Conservation (phyloP, 2,329 filamentous ascomycete species). For the Fusarium compactum region DNA sequence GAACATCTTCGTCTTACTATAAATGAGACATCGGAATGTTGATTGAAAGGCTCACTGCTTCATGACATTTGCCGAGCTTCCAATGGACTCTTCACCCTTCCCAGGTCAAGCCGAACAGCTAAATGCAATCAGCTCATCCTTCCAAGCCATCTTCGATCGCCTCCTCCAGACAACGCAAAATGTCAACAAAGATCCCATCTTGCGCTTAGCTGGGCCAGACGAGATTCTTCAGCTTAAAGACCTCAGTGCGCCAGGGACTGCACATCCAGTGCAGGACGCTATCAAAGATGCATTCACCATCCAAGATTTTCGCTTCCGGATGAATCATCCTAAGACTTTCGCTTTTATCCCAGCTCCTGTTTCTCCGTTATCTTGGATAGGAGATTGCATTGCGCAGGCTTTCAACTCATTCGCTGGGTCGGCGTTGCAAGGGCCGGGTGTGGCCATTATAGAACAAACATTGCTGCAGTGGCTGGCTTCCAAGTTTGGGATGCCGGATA, state of each 20-base stretch:
- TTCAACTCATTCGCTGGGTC: slow-evolving; percentile 23
- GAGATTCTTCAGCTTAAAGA: neutral
- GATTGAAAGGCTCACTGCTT: fast-evolving
- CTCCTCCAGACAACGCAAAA: slow-evolving; percentile 2
- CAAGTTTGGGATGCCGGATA: slow-evolving; percentile 15
- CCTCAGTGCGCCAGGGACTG: slow-evolving; percentile 4
- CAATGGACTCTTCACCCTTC: neutral
- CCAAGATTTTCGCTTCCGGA: slow-evolving; percentile 14
- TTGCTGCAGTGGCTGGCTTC: slow-evolving; percentile 12
- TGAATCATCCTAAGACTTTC: slow-evolving; percentile 17
- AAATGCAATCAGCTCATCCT: neutral
- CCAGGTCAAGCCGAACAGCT: slow-evolving; percentile 5
- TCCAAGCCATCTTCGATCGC: slow-evolving; percentile 12
- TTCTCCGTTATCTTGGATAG: slow-evolving; percentile 12
- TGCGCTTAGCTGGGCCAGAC: neutral
- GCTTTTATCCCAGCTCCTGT: slow-evolving; percentile 13
- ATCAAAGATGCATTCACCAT: slow-evolving; percentile 20
- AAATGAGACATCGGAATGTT: neutral
- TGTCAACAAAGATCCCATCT: neutral
- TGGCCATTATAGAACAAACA: slow-evolving; percentile 13
- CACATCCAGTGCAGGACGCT: neutral
- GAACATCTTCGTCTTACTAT: fast-evolving
- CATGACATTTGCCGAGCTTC: fast-evolving
- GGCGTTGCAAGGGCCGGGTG: slow-evolving; percentile 10
- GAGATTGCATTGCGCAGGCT: slow-evolving; percentile 10